Evolutionary conservation across 2,329 filamentous ascomycete genomes (phyloP).

Genomic region (Pseudogymnoascus destructans): DNA sequence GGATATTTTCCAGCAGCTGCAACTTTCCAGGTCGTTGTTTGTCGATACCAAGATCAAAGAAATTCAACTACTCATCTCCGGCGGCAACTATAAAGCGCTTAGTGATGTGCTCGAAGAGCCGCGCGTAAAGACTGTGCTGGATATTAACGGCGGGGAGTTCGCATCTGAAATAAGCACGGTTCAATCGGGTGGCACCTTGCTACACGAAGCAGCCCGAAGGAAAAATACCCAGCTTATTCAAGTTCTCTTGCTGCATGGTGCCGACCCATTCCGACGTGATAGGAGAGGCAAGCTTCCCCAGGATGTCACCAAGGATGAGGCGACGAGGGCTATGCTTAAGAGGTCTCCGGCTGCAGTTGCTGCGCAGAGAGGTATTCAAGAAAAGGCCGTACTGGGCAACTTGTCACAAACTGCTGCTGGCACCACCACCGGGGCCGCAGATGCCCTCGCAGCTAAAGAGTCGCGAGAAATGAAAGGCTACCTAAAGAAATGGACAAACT

Average conservation of each 20-base stretch:
- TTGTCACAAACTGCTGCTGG: constrained; percentile 39
- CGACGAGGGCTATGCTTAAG: constrained; percentile 77
- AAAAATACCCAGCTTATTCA: constrained; percentile 82
- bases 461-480: constrained; percentile 97
- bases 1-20: constrained; percentile 90
- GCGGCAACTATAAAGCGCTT: constrained; percentile 62
- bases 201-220: constrained; percentile 86
- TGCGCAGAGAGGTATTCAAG: constrained; percentile 88
- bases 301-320: constrained; percentile 91
- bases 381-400: constrained; percentile 86
- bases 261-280: constrained; percentile 89
- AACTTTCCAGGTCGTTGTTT: constrained; percentile 79
- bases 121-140: constrained; percentile 71
- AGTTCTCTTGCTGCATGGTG: constrained; percentile 80
- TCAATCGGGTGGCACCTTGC: constrained; percentile 74
- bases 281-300: constrained; percentile 92
- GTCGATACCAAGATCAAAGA: constrained; percentile 75
- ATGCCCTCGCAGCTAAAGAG: constrained; percentile 64
- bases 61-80: constrained; percentile 64
- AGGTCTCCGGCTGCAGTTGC: constrained; percentile 87
- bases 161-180: constrained; percentile 66
- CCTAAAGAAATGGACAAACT: constrained; percentile 99
- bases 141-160: constrained; percentile 86
- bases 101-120: constrained; percentile 74
- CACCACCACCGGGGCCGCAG: constrained; percentile 39